A percentile compares a stretch with the other conserved stretches of the same genome.
These are phyloP conservation scores for Erodium maritimum DNA, from an alignment of 345 rosid species.

Conservation along the genomic window DNA sequence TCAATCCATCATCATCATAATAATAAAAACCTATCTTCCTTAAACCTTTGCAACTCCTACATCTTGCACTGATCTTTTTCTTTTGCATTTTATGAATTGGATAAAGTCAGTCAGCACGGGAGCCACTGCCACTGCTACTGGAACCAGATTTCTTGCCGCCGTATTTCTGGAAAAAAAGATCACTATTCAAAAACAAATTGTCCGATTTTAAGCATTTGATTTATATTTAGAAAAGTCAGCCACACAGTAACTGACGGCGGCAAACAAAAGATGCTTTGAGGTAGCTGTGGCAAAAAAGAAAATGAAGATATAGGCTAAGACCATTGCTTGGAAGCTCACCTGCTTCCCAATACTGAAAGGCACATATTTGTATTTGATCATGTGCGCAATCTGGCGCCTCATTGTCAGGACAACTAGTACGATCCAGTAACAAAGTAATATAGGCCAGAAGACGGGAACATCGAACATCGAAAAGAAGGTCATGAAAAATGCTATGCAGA, in stretches of 20 bases:
- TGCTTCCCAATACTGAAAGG: slow-evolving; percentile 68
- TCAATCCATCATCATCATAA: too few species aligned
- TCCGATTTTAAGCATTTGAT: too few species aligned
- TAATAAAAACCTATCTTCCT: too few species aligned
- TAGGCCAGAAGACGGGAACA: slow-evolving; percentile 87
- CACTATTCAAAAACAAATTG: too few species aligned
- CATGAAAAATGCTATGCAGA: slow-evolving; percentile 64
- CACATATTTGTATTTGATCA: slow-evolving; percentile 78
- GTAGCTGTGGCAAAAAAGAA: too few species aligned
- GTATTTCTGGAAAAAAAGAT: slow-evolving; percentile 20
- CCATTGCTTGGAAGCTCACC: slow-evolving; percentile 27
- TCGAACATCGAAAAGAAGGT: slow-evolving; percentile 74
- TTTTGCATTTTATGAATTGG: slow-evolving; percentile 1
- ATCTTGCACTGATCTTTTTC: too few species aligned
- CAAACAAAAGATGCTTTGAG: too few species aligned
- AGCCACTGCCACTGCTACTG: slow-evolving; percentile 30
- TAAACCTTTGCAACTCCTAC: too few species aligned
- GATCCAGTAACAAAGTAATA: slow-evolving; percentile 66
- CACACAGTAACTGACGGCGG: too few species aligned
- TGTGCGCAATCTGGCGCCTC: slow-evolving; percentile 73
- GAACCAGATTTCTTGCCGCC: slow-evolving; percentile 46
- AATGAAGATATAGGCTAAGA: too few species aligned
- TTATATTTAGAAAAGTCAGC: too few species aligned
- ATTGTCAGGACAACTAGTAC: slow-evolving; percentile 63
- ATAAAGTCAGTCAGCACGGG: slow-evolving; percentile 36